phyloP scores from a whole-genome alignment of 805 yeast species.

The Nakazawaea molendinolei region DNA sequence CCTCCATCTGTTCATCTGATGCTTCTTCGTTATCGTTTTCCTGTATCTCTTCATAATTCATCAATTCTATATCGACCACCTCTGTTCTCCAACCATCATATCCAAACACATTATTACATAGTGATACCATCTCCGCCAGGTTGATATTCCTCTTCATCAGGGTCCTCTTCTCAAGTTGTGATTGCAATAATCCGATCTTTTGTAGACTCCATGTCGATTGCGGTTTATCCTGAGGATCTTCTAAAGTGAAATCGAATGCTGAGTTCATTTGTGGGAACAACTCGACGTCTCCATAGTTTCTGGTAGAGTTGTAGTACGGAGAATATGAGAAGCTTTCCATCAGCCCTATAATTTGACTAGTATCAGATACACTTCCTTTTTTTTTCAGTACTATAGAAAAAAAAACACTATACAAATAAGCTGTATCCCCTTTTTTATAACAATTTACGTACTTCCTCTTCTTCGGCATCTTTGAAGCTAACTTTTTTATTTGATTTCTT shows the following conservation, averaged over 20 bases:
- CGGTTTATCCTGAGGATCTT: constrained; percentile 7
- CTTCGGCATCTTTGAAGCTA: constrained; percentile 8
- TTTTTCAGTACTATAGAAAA: no score
- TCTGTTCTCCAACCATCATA: constrained; percentile 43
- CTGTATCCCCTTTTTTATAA: constrained; percentile 1
- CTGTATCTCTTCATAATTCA: constrained; percentile 11
- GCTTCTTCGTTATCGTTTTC: constrained; percentile 16
- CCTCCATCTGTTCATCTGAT: constrained; percentile 12
- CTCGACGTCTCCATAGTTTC: background rate
- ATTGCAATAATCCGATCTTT: constrained; percentile 8
- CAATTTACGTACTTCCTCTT: constrained; percentile 7
- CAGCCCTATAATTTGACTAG: no score
- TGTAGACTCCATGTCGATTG: constrained; percentile 7
- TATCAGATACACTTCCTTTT: no score
- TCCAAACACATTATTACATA: constrained; percentile 46
- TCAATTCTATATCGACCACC: constrained; percentile 20
- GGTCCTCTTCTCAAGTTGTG: constrained; percentile 1
- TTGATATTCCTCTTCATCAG: background rate
- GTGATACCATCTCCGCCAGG: constrained; percentile 13
- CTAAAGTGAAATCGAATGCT: constrained; percentile 8
- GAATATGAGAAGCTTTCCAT: constrained; percentile 3
- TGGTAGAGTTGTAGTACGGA: constrained; percentile 4
- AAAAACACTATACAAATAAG: no score
- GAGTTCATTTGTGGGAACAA: constrained; percentile 9
- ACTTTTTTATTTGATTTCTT: constrained; percentile 7